Conservation (phyloP, 148 eudicot species). For the Amaranthus cruentus region DNA sequence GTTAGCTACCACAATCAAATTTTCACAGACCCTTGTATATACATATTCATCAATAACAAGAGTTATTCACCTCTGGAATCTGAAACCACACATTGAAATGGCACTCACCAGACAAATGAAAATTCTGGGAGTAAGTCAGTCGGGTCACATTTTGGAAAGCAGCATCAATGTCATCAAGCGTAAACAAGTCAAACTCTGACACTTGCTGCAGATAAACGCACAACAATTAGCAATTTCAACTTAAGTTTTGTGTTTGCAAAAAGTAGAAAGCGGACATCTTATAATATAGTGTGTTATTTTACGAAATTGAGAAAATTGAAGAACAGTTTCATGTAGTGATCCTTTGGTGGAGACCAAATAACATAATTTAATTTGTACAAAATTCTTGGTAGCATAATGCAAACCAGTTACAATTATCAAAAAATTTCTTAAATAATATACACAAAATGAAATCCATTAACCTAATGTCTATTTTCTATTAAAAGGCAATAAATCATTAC, state of each 20-base stretch:
- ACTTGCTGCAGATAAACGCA: slow-evolving; percentile 69
- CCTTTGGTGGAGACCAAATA: too few relatives aligned
- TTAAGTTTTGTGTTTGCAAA: neutral
- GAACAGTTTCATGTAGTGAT: too few relatives aligned
- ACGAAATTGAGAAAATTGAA: neutral
- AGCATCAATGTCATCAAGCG: slow-evolving; percentile 87
- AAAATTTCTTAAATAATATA: too few relatives aligned
- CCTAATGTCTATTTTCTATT: too few relatives aligned
- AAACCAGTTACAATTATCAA: too few relatives aligned
- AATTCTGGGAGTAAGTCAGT: slow-evolving; percentile 88
- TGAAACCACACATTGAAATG: slow-evolving; percentile 2
- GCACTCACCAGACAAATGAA: slow-evolving; percentile 70
- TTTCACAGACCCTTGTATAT: neutral
- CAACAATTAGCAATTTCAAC: slow-evolving; percentile 13
- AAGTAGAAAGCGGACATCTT: neutral
- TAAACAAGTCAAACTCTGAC: slow-evolving; percentile 91
- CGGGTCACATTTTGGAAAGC: slow-evolving; percentile 82
- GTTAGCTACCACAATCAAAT: neutral
- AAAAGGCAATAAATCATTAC: too few relatives aligned
- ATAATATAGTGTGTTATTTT: neutral
- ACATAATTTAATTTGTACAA: too few relatives aligned
- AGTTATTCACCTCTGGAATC: neutral
- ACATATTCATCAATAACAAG: neutral
- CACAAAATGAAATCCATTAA: too few relatives aligned
- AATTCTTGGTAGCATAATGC: too few relatives aligned